Base-by-base conservation (phyloP, 495 filamentous ascomycete species). In the Mytilinidion resinicola region DNA sequence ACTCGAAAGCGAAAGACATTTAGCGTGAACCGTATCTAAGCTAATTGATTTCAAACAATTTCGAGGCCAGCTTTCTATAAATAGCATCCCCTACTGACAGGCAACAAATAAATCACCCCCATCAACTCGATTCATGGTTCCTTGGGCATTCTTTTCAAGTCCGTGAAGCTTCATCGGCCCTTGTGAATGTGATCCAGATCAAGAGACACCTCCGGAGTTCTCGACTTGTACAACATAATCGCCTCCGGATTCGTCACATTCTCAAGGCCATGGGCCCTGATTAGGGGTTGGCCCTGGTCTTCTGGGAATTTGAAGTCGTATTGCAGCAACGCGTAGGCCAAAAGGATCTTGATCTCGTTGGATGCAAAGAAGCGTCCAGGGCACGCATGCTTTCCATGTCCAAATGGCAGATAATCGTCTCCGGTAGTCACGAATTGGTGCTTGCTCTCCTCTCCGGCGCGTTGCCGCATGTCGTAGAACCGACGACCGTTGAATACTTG, bases 401-500 rank as follows among this genome's bases (percentile, higher is more conserved):
- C 78, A 54, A 80, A 82, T 1, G 62, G 67, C 9, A 76, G 67
- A 44, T 74, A 68, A 15, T 77, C 71, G 10, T 73, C 63, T 1
- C 67, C 61, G 9, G 79, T 75, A 30, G 73, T 69, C 9, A 73
- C 71, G 58, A 77, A 80, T 30, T 79, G 73, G 46, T 73, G 61
- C 9, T 58, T 60, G 10, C 72, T 70, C 6, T 65, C 62, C 21
- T 69, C 57, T 8, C 60, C 64, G 5, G 69, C 65, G 9, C 61
- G 38, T 19, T 77, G 58, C 2, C 80, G 72, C 20, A 79, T 62
- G 36, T 74, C 76, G 46, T 71, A 74, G 63, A 78, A 84, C 9
- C 82, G 77, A 20, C 76, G 72, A 0, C 74, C 75, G 59, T 85
- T 79, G 61, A 83, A 85, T n/a, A 65, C 64, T 1, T 77, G 67